A percentile compares a stretch with the other conserved stretches of the same genome.
Evolutionary conservation across 768 basidiomycete species (phyloP).

Genomic region (Suillus brevipes): DNA sequence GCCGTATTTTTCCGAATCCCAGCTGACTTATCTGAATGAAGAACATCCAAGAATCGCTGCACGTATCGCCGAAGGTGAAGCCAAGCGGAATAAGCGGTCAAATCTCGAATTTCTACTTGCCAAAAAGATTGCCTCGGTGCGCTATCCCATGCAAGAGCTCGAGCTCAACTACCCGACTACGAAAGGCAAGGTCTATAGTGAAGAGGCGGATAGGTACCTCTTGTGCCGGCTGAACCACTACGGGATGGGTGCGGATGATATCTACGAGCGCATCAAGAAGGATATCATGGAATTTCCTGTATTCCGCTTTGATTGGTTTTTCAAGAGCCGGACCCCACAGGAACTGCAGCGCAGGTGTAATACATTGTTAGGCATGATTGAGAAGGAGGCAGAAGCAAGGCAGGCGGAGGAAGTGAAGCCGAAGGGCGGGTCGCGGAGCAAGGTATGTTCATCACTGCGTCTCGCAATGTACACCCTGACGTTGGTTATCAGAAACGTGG

Average conservation of each 20-base stretch:
- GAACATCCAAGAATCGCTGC: slow-evolving; percentile 80
- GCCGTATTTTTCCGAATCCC: not conserved
- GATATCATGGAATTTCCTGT: slow-evolving; percentile 97
- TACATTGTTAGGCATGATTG: slow-evolving; percentile 85
- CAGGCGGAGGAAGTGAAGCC: slow-evolving; percentile 67
- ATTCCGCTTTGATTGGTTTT: slow-evolving; percentile 98
- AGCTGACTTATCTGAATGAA: slow-evolving; percentile 20
- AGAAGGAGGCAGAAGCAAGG: slow-evolving; percentile 79
- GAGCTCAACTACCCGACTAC: slow-evolving; percentile 94
- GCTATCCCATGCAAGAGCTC: slow-evolving; percentile 95
- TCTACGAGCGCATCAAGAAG: slow-evolving; percentile 93
- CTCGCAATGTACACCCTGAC: slow-evolving; percentile 2
- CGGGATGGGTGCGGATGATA: slow-evolving; percentile 84
- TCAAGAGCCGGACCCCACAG: slow-evolving; percentile 88
- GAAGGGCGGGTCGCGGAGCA: slow-evolving; percentile 58
- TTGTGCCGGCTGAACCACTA: slow-evolving; percentile 88
- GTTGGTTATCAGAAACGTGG: slow-evolving; percentile 59
- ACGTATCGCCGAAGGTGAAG: slow-evolving; percentile 88
- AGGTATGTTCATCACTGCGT: slow-evolving; percentile 43
- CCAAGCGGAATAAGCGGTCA: slow-evolving; percentile 83
- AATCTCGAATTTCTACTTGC: slow-evolving; percentile 77
- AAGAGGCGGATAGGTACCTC: slow-evolving; percentile 96
- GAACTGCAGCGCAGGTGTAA: slow-evolving; percentile 88
- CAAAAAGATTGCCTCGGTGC: slow-evolving; percentile 79
- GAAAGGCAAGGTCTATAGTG: slow-evolving; percentile 94